Percentiles rank a stretch among this genome's conserved stretches.
phyloP scores from a whole-genome alignment of 129 eudicot genomes.

The Logfia minima region DNA sequence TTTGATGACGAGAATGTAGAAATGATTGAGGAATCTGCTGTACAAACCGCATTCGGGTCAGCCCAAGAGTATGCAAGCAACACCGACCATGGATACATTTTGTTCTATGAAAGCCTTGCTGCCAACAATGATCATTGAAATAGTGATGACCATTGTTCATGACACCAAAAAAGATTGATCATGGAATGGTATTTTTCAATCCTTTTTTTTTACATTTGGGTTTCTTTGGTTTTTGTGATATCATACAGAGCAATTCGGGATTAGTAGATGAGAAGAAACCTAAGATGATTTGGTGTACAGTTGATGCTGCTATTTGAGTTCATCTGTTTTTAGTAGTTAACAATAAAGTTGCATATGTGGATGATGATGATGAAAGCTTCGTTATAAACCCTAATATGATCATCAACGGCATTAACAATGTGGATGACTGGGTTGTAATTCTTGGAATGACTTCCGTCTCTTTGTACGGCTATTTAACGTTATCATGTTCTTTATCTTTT shows the following conservation, averaged over 20 bases:
- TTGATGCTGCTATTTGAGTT: constrained; percentile 38
- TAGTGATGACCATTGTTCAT: constrained; percentile 1
- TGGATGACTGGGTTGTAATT: neutral
- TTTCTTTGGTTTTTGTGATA: constrained; percentile 20
- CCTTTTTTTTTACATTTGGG: neutral
- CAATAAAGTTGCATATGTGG: constrained; percentile 39
- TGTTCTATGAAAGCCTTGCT: constrained; percentile 64
- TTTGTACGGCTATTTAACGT: constrained; percentile 11
- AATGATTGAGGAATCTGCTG: constrained; percentile 71
- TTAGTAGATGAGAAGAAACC: constrained; percentile 35
- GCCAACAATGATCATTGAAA: constrained; percentile 30
- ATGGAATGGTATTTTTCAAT: constrained; percentile 7
- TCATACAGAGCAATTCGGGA: constrained; percentile 23
- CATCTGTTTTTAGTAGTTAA: constrained; percentile 28
- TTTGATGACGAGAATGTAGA: constrained; percentile 85
- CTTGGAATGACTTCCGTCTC: neutral
- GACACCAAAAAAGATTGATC: constrained; percentile 20
- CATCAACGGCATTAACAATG: constrained; percentile 1
- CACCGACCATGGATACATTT: constrained; percentile 68
- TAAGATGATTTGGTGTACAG: constrained; percentile 41
- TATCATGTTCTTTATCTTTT: neutral
- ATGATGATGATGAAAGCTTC: constrained; percentile 19
- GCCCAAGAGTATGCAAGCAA: constrained; percentile 77
- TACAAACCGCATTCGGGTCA: constrained; percentile 76
- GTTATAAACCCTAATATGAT: constrained; percentile 13